Conservation (phyloP, 2,329 filamentous ascomycete species). For the Pseudogymnoascus verrucosus region DNA sequence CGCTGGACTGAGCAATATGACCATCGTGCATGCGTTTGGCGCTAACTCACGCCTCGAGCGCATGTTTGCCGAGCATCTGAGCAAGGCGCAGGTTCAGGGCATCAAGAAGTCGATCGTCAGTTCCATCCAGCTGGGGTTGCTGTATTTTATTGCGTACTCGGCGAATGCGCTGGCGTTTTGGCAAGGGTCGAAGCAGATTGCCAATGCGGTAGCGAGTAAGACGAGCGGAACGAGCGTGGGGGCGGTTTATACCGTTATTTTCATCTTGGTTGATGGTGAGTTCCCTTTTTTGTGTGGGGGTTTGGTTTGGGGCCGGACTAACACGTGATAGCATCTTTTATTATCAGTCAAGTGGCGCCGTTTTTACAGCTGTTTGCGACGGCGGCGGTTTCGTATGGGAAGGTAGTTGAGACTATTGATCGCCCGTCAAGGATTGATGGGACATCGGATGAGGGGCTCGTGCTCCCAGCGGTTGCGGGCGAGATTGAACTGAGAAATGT, state of each 20-base stretch:
- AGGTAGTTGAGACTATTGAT: conserved; percentile 36
- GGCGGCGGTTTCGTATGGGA: conserved; percentile 10
- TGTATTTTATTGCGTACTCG: conserved; percentile 53
- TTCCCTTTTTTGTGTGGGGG: conserved; percentile 25
- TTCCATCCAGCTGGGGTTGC: conserved; percentile 41
- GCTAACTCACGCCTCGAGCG: conserved; percentile 32
- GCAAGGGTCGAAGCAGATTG: conserved; percentile 44
- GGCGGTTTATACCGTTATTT: conserved; percentile 45
- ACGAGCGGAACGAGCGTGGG: conserved; percentile 31
- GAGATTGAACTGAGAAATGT: conserved; percentile 28
- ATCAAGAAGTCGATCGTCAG: conserved; percentile 42
- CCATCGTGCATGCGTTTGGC: conserved; percentile 46
- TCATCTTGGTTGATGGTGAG: conserved; percentile 43
- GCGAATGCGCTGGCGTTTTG: conserved; percentile 53
- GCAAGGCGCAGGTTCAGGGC: conserved; percentile 32
- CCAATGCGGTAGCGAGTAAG: conserved; percentile 2
- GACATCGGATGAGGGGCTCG: conserved; percentile 14
- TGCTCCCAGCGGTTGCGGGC: conserved; percentile 15
- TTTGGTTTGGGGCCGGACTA: not conserved
- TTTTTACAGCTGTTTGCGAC: conserved; percentile 41
- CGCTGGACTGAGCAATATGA: conserved; percentile 42
- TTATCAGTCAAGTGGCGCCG: conserved; percentile 42
- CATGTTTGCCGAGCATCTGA: conserved; percentile 42
- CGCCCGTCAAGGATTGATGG: conserved; percentile 26
- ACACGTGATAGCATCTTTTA: conserved; percentile 28